A percentile compares a stretch with the other conserved stretches of the same genome.
Evolutionary conservation across 352 stramenopile genomes (phyloP).

Genomic region (Phytopythium sindhum): DNA sequence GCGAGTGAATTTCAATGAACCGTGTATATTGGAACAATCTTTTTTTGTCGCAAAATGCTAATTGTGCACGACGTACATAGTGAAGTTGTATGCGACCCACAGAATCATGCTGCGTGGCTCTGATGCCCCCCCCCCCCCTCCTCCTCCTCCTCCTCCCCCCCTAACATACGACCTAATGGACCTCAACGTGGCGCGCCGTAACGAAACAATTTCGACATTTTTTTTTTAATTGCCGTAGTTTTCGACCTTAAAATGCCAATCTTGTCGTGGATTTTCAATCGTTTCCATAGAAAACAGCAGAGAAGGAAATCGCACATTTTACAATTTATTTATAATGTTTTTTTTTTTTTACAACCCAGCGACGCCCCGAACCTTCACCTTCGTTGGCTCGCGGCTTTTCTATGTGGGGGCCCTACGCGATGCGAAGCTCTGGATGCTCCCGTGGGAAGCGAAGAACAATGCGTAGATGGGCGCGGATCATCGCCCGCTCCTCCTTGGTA

Average conservation of each 20-base stretch:
- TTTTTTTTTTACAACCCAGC: neutral
- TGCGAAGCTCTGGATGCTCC: neutral
- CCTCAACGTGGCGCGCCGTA: too few relatives aligned
- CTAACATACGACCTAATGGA: too few relatives aligned
- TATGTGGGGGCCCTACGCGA: neutral
- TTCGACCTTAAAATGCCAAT: neutral
- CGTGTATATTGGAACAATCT: too few relatives aligned
- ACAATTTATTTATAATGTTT: neutral
- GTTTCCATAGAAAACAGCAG: too few relatives aligned
- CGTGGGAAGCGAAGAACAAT: slow-evolving; percentile 8
- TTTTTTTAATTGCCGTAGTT: neutral
- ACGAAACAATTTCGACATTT: neutral
- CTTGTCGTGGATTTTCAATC: too few relatives aligned
- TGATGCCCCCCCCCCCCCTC: too few relatives aligned
- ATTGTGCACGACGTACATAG: neutral
- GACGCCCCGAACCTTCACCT: neutral
- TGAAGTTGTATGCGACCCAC: neutral
- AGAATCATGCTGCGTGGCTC: neutral
- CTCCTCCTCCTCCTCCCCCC: too few relatives aligned
- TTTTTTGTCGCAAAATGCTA: too few relatives aligned
- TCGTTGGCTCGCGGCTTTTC: slow-evolving; percentile 1
- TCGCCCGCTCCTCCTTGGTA: neutral
- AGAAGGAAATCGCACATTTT: too few relatives aligned
- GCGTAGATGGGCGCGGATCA: slow-evolving; percentile 1
- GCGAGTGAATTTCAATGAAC: too few relatives aligned